Evolutionary conservation across 768 basidiomycete genomes (phyloP).

Genomic region (Neoboletus brunneissimus): DNA sequence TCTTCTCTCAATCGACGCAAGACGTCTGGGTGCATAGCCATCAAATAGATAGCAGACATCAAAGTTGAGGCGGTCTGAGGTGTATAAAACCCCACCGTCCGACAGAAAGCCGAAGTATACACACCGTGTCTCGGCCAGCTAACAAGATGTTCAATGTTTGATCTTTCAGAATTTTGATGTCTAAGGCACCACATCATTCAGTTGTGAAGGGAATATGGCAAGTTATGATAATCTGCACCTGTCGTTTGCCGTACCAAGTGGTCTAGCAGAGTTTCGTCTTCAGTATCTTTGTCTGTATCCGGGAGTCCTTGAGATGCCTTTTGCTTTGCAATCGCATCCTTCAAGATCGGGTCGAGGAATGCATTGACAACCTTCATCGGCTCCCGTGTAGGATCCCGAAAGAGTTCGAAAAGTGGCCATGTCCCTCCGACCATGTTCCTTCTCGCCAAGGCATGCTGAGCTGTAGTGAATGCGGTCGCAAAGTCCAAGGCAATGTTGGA

Average conservation of each 20-base stretch:
- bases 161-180: constrained; percentile 37
- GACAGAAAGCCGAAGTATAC: neutral
- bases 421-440: constrained; percentile 31
- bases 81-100: neutral
- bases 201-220: neutral
- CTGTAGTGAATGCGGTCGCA: constrained; percentile 33
- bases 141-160: constrained; percentile 44
- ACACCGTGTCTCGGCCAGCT: constrained; percentile 44
- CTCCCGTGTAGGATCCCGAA: constrained; percentile 27
- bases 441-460: constrained; percentile 28
- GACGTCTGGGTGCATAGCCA: constrained; percentile 45
- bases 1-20: constrained; percentile 41
- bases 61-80: constrained; percentile 42
- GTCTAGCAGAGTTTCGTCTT: constrained; percentile 42
- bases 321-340: constrained; percentile 33
- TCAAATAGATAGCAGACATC: constrained; percentile 44
- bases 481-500: constrained; percentile 27
- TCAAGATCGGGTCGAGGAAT: constrained; percentile 40
- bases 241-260: constrained; percentile 38
- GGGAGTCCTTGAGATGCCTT: constrained; percentile 4
- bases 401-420: constrained; percentile 43
- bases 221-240: constrained; percentile 24
- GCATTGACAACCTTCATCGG: constrained; percentile 39
- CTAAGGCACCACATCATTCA: constrained; percentile 9
- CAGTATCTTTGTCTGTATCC: constrained; percentile 11